phyloP scores from a whole-genome alignment of 208 protist species.

The Vickermania ingenoplastis region DNA sequence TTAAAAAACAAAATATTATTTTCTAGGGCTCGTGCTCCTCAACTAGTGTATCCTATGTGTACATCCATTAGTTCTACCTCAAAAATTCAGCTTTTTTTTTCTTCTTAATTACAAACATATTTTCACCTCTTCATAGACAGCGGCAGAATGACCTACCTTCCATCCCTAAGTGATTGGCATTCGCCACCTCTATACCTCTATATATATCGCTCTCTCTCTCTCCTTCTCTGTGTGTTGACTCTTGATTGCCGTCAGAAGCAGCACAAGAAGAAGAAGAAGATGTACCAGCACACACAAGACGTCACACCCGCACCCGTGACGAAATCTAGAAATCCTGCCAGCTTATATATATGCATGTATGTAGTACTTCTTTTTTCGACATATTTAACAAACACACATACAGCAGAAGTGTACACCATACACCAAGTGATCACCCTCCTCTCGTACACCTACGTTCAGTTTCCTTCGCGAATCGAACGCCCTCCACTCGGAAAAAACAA shows the following conservation, averaged over 20 bases:
- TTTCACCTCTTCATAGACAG: neutral
- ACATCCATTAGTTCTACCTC: too few species aligned
- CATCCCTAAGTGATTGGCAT: neutral
- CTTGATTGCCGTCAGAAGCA: neutral
- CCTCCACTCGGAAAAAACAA: too few species aligned
- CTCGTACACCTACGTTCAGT: too few species aligned
- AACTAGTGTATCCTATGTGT: too few species aligned
- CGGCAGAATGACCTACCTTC: neutral
- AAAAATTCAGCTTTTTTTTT: too few species aligned
- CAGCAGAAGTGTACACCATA: too few species aligned
- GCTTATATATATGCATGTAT: conserved; percentile 6
- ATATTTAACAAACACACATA: neutral
- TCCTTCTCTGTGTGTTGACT: too few species aligned
- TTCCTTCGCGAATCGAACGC: too few species aligned
- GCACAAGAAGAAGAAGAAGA: neutral
- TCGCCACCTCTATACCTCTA: neutral
- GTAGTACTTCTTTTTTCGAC: conserved; percentile 3
- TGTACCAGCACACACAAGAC: neutral
- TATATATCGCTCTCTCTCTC: neutral
- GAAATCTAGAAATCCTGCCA: conserved; percentile 1
- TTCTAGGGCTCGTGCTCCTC: too few species aligned
- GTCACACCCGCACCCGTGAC: neutral
- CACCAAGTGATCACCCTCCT: too few species aligned
- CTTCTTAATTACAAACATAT: too few species aligned
- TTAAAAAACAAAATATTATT: too few species aligned